phyloP scores from a whole-genome alignment of 345 rosid species.

The Excoecaria cochinchinensis region DNA sequence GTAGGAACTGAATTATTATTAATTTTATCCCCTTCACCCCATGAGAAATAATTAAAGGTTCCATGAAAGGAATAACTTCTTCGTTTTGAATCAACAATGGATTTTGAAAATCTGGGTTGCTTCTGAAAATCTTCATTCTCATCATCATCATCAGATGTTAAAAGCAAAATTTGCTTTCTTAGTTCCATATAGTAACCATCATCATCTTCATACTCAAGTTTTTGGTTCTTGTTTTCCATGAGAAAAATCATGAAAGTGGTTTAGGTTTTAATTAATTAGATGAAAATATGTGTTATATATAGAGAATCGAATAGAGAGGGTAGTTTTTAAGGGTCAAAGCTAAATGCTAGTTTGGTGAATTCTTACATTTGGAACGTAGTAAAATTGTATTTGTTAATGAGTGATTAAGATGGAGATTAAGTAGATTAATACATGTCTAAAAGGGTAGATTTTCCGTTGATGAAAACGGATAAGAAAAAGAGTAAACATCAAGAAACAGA shows the following conservation, averaged over 20 bases:
- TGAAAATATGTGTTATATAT: background rate
- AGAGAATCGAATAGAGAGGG: background rate
- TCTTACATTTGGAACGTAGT: slow-evolving; percentile 32
- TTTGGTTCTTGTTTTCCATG: slow-evolving; percentile 13
- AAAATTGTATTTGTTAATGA: background rate
- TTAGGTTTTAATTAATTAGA: too few species aligned
- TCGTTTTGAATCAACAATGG: background rate
- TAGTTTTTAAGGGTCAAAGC: slow-evolving; percentile 28
- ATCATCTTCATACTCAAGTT: slow-evolving; percentile 31
- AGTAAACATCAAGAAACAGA: background rate
- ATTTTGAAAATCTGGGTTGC: background rate
- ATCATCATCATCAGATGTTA: slow-evolving; percentile 43
- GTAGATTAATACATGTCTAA: background rate
- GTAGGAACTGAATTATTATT: too few species aligned
- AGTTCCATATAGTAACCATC: slow-evolving; percentile 39
- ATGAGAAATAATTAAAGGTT: slow-evolving; percentile 20
- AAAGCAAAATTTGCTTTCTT: slow-evolving; percentile 42
- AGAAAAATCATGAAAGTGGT: background rate
- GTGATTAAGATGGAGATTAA: background rate
- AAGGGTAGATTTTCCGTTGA: background rate
- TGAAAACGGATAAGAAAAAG: background rate
- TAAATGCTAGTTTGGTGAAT: slow-evolving; percentile 19
- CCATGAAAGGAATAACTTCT: slow-evolving; percentile 16
- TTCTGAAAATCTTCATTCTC: slow-evolving; percentile 5
- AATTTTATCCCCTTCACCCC: slow-evolving; percentile 11